Percentiles rank a stretch among this genome's conserved stretches.
Evolutionary conservation across 2,329 filamentous ascomycete genomes (phyloP).

Genomic region (Aspergillus bombycis): DNA sequence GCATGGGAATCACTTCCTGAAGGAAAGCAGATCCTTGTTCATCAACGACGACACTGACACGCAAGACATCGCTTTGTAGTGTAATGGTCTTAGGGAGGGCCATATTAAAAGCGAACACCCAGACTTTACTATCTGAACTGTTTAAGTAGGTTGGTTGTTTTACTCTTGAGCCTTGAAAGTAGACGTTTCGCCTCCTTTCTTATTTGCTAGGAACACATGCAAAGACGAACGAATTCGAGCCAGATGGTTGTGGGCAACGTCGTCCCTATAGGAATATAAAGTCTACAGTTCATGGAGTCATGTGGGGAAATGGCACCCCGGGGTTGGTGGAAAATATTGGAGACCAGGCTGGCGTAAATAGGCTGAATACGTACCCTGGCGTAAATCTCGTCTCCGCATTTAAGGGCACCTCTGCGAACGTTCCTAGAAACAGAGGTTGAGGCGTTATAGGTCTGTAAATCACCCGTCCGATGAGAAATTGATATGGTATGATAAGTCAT

Average conservation of each 20-base stretch:
- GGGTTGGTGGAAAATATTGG: constrained; percentile 2
- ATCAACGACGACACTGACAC: constrained; percentile 9
- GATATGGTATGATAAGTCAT: neutral
- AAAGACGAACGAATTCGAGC: neutral
- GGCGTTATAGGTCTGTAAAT: neutral
- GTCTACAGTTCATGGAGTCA: neutral
- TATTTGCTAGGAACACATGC: neutral
- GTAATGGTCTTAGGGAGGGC: constrained; percentile 6
- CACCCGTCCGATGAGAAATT: neutral
- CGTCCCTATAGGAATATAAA: neutral
- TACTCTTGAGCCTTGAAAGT: neutral
- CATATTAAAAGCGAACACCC: neutral
- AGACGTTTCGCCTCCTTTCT: neutral
- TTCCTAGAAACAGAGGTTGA: neutral
- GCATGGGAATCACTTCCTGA: constrained; percentile 7
- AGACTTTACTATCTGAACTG: neutral
- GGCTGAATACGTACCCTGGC: neutral
- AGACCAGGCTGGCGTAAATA: neutral
- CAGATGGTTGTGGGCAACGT: too few relatives aligned
- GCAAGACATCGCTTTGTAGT: constrained; percentile 1
- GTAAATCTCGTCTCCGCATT: neutral
- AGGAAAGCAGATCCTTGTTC: constrained; percentile 12
- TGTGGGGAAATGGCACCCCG: neutral
- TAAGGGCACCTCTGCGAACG: neutral
- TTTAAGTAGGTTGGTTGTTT: neutral